A percentile compares a stretch with the other conserved stretches of the same genome.
Conservation (phyloP, 371 early-diverging fungal species). For the Massospora cicadina region DNA sequence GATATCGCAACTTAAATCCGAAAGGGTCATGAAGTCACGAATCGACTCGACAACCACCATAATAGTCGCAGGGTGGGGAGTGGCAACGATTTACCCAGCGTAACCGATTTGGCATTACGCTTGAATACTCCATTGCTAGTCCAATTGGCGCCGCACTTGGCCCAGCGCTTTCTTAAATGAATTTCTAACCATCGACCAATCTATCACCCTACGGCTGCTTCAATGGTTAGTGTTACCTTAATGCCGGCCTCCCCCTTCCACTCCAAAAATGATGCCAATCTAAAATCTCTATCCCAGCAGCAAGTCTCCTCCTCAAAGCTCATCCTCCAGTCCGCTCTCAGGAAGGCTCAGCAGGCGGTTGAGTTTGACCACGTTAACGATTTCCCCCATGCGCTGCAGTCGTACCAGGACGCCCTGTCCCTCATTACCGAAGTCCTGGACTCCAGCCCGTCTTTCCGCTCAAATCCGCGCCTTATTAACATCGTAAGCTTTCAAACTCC, state of each 20-base stretch:
- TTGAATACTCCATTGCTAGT: background rate
- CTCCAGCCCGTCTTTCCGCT: slow-evolving; percentile 1
- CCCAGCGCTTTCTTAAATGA: background rate
- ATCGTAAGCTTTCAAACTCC: background rate
- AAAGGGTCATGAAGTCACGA: background rate
- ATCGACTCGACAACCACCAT: background rate
- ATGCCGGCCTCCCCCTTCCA: background rate
- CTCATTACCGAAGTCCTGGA: slow-evolving; percentile 5
- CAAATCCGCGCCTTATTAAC: slow-evolving; percentile 6
- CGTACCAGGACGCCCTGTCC: background rate
- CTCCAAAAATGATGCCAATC: background rate
- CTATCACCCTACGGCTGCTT: background rate
- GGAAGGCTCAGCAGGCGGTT: slow-evolving; percentile 8
- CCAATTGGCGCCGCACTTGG: background rate
- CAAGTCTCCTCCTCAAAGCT: background rate
- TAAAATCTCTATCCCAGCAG: background rate
- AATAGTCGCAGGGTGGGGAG: background rate
- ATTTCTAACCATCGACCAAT: background rate
- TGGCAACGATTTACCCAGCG: background rate
- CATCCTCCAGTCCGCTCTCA: background rate
- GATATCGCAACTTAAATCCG: too few species aligned
- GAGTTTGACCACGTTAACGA: slow-evolving; percentile 4
- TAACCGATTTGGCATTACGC: background rate
- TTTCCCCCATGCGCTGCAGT: background rate
- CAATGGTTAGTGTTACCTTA: slow-evolving; percentile 5